These are phyloP conservation scores for Lachnellula occidentalis DNA, from an alignment of 2,329 filamentous ascomycete genomes.

Conservation along the genomic window DNA sequence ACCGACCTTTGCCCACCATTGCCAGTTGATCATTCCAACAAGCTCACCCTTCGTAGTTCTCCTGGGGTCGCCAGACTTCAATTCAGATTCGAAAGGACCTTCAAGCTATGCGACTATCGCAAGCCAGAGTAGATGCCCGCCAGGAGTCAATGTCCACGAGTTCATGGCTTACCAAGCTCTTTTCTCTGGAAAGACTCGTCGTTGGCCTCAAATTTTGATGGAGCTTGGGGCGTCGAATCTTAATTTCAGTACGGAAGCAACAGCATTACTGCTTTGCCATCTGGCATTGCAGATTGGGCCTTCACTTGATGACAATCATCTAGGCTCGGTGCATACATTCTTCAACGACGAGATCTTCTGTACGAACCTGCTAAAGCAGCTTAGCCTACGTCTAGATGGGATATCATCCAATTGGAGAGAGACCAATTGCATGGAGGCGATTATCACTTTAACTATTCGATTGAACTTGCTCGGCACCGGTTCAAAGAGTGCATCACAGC, in stretches of 20 bases:
- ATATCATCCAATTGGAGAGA: slow-evolving; percentile 56
- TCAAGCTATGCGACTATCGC: slow-evolving; percentile 40
- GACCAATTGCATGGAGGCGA: slow-evolving; percentile 48
- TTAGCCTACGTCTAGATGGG: slow-evolving; percentile 40
- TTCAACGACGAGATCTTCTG: slow-evolving; percentile 49
- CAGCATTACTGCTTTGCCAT: slow-evolving; percentile 43
- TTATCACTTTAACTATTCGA: slow-evolving; percentile 47
- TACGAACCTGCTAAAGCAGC: slow-evolving; percentile 39
- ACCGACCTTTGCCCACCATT: slow-evolving; percentile 30
- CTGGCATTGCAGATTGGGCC: slow-evolving; percentile 54
- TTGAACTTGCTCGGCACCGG: slow-evolving; percentile 25
- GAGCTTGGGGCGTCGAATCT: slow-evolving; percentile 49
- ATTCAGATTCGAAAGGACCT: slow-evolving; percentile 25
- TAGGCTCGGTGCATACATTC: slow-evolving; percentile 43
- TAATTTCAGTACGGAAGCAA: slow-evolving; percentile 53
- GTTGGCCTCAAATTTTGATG: slow-evolving; percentile 44
- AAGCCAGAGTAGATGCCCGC: slow-evolving; percentile 41
- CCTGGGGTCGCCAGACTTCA: slow-evolving; percentile 13
- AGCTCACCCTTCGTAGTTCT: slow-evolving; percentile 26
- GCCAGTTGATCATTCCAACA: slow-evolving; percentile 31
- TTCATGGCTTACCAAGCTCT: slow-evolving; percentile 42
- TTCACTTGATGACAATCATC: slow-evolving; percentile 18
- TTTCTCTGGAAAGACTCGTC: slow-evolving; percentile 36
- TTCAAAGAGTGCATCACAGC: background rate
- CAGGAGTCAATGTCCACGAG: slow-evolving; percentile 42